Conservation (phyloP, 768 basidiomycete species). For the Gloeostereum incarnatum region DNA sequence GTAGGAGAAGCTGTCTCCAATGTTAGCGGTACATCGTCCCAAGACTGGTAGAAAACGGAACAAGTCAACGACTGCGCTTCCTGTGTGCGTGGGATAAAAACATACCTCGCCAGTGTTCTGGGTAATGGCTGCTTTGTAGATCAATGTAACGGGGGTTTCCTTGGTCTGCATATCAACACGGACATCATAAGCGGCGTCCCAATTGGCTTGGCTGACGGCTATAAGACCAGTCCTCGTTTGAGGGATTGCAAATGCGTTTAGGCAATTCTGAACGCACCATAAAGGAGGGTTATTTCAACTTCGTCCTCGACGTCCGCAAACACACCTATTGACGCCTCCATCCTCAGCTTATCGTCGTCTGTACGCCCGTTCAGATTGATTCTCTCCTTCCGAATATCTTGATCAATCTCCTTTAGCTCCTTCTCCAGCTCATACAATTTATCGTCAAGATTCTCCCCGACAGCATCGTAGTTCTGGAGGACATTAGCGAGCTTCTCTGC, state of each 20-base stretch:
- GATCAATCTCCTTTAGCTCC: constrained; percentile 14
- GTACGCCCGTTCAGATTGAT: constrained; percentile 9
- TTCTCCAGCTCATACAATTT: constrained; percentile 18
- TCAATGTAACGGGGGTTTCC: constrained; percentile 24
- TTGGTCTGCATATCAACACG: constrained; percentile 31
- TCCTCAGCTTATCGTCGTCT: constrained; percentile 16
- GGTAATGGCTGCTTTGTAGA: constrained; percentile 30
- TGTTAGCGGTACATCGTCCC: constrained; percentile 29
- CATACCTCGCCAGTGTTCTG: constrained; percentile 34
- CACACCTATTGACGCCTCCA: constrained; percentile 22
- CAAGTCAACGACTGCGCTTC: not conserved
- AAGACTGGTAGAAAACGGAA: constrained; percentile 18
- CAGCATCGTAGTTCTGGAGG: constrained; percentile 22
- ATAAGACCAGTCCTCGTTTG: not conserved
- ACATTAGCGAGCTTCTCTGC: too few relatives aligned
- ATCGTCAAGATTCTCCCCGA: constrained; percentile 22
- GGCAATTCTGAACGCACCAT: constrained; percentile 22
- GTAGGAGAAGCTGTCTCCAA: constrained; percentile 35
- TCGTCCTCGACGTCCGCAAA: constrained; percentile 26
- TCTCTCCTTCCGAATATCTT: constrained; percentile 16
- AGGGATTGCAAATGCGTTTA: not conserved
- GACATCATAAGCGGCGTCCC: constrained; percentile 31
- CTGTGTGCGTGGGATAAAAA: too few relatives aligned
- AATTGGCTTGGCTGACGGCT: constrained; percentile 27
- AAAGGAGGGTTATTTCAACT: constrained; percentile 27